Percentiles rank a stretch among this genome's conserved stretches.
Conservation (phyloP, 495 filamentous ascomycete genomes). For the Xylaria scruposa region DNA sequence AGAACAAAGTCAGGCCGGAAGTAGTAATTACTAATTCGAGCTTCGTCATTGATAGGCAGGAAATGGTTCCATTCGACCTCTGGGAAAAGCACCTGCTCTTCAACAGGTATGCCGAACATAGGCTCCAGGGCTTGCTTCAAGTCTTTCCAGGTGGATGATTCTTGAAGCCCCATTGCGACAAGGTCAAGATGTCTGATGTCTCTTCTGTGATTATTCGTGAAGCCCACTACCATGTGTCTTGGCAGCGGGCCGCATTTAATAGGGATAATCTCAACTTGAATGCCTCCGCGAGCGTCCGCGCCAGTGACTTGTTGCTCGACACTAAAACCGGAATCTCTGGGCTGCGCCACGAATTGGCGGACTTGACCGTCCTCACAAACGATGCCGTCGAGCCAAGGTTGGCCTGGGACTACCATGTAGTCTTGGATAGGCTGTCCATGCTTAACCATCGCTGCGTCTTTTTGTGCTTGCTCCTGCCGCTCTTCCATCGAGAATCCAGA, state of each 20-base stretch:
- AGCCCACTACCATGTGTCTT: neutral
- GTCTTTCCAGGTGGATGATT: neutral
- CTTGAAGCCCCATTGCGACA: neutral
- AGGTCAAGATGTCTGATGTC: neutral
- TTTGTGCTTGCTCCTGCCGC: too few species aligned
- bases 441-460: too few species aligned
- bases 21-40: neutral
- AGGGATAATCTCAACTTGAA: constrained; percentile 9
- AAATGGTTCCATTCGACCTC: neutral
- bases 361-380: too few species aligned
- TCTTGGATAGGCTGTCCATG: too few species aligned
- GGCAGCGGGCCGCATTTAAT: neutral
- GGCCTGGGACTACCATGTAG: too few species aligned
- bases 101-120: neutral
- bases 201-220: neutral
- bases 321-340: too few species aligned
- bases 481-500: too few species aligned
- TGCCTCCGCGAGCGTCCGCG: neutral
- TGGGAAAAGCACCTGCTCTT: neutral
- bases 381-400: too few species aligned
- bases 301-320: too few species aligned
- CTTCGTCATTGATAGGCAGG: neutral
- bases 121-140: neutral
- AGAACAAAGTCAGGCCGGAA: neutral
- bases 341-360: too few species aligned